phyloP scores from a whole-genome alignment of 768 basidiomycete genomes.

The Kwoniella newhampshirensis region DNA sequence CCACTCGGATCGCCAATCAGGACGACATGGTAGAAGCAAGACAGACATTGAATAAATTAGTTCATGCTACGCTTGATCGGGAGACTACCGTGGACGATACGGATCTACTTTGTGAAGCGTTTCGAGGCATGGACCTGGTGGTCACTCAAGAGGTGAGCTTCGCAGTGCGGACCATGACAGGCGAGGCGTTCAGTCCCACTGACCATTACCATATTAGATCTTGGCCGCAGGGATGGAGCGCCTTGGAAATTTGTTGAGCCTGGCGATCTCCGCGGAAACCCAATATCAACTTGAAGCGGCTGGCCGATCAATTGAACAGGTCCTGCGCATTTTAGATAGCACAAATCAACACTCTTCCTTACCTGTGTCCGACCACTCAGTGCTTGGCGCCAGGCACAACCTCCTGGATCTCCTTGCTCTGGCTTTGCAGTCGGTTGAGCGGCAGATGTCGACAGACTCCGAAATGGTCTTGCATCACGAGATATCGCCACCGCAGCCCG shows the following conservation, averaged over 20 bases:
- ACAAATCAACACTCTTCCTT: constrained; percentile 5
- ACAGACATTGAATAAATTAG: constrained; percentile 30
- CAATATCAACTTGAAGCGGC: constrained; percentile 15
- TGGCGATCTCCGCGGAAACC: constrained; percentile 33
- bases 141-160: constrained; percentile 37
- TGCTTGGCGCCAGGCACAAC: constrained; percentile 30
- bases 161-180: too few relatives aligned
- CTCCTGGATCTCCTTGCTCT: constrained; percentile 32
- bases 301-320: constrained; percentile 27
- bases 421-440: constrained; percentile 29
- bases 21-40: constrained; percentile 32
- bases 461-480: constrained; percentile 20
- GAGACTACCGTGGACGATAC: constrained; percentile 39
- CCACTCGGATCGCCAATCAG: constrained; percentile 26
- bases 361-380: constrained; percentile 9
- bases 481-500: constrained; percentile 23
- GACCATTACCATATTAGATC: too few relatives aligned
- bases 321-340: constrained; percentile 32
- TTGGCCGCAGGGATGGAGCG: constrained; percentile 41
- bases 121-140: constrained; percentile 42
- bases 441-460: constrained; percentile 17
- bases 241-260: constrained; percentile 27
- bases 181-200: neutral
- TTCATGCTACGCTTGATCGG: constrained; percentile 32
- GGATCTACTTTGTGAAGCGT: constrained; percentile 46